Evolutionary conservation across 2,329 filamentous ascomycete species (phyloP).

Genomic region (Sclerotinia trifoliorum): DNA sequence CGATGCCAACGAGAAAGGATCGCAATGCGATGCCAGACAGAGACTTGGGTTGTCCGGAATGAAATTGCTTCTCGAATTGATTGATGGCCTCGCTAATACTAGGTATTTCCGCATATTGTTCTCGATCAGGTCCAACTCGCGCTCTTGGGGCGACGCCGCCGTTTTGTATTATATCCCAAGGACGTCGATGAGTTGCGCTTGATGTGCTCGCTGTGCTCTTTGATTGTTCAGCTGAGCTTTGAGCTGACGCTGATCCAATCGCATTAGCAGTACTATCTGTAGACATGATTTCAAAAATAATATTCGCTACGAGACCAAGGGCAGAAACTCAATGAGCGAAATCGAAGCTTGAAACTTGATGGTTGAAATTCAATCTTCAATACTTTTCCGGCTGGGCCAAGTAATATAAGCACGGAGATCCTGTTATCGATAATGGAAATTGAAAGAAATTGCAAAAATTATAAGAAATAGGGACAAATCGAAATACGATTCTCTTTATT

Average conservation of each 20-base stretch:
- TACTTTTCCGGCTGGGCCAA: not conserved
- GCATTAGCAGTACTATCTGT: slow-evolving; percentile 1
- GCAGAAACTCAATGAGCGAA: not conserved
- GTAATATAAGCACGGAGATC: slow-evolving; percentile 10
- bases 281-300: not conserved
- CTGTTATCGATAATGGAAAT: not conserved
- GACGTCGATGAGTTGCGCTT: slow-evolving; percentile 17
- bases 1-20: slow-evolving; percentile 39
- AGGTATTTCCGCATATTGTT: slow-evolving; percentile 15
- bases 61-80: slow-evolving; percentile 36
- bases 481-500: slow-evolving; percentile 12
- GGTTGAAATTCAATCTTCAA: slow-evolving; percentile 11
- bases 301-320: not conserved
- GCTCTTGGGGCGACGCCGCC: slow-evolving; percentile 24
- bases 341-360: not conserved
- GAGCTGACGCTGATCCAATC: not conserved
- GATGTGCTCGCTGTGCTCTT: not conserved
- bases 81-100: slow-evolving; percentile 32
- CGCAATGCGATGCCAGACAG: slow-evolving; percentile 42
- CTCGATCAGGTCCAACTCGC: slow-evolving; percentile 5
- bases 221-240: not conserved
- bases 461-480: slow-evolving; percentile 15
- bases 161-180: slow-evolving; percentile 20
- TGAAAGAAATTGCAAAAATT: slow-evolving; percentile 6
- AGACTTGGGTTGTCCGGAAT: slow-evolving; percentile 36